phyloP scores from a whole-genome alignment of 2,329 filamentous ascomycete genomes.

The Thelonectria rubi region DNA sequence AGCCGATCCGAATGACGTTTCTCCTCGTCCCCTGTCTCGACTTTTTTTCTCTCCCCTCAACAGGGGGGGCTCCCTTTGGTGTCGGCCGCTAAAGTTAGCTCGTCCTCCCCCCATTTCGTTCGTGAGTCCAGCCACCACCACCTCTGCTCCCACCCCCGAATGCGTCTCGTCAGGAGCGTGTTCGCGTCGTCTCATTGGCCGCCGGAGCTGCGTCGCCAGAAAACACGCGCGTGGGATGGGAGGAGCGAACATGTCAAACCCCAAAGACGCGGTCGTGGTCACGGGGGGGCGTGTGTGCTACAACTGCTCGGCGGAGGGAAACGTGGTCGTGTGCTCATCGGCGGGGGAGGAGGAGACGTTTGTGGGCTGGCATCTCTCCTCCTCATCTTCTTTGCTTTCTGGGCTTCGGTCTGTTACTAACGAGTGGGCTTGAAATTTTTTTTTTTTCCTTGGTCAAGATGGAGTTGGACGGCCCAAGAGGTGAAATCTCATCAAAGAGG shows the following conservation, averaged over 20 bases:
- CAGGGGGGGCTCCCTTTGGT: slow-evolving; percentile 23
- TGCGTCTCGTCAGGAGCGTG: slow-evolving; percentile 37
- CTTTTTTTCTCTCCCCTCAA: slow-evolving; percentile 33
- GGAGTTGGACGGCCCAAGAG: neutral
- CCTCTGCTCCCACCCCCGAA: slow-evolving; percentile 29
- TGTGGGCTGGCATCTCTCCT: neutral
- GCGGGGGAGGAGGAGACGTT: slow-evolving; percentile 10
- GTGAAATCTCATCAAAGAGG: neutral
- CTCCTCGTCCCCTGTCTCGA: slow-evolving; percentile 18
- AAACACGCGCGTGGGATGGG: slow-evolving; percentile 37
- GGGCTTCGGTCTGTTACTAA: neutral
- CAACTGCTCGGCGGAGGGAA: neutral
- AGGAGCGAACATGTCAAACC: slow-evolving; percentile 18
- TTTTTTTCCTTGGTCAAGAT: neutral
- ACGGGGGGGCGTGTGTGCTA: slow-evolving; percentile 17
- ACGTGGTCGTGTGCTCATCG: slow-evolving; percentile 27
- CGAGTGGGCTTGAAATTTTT: neutral
- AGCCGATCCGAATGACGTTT: slow-evolving; percentile 32
- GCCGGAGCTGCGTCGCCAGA: slow-evolving; percentile 32
- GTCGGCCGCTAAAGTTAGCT: slow-evolving; percentile 38
- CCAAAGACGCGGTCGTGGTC: slow-evolving; percentile 15
- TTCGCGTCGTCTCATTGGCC: slow-evolving; percentile 36
- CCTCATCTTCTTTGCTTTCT: slow-evolving; percentile 1
- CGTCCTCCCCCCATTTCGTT: slow-evolving; percentile 30
- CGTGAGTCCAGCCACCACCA: slow-evolving; percentile 35